Conservation (phyloP, 345 rosid species). For the Crucihimalaya himalaica region DNA sequence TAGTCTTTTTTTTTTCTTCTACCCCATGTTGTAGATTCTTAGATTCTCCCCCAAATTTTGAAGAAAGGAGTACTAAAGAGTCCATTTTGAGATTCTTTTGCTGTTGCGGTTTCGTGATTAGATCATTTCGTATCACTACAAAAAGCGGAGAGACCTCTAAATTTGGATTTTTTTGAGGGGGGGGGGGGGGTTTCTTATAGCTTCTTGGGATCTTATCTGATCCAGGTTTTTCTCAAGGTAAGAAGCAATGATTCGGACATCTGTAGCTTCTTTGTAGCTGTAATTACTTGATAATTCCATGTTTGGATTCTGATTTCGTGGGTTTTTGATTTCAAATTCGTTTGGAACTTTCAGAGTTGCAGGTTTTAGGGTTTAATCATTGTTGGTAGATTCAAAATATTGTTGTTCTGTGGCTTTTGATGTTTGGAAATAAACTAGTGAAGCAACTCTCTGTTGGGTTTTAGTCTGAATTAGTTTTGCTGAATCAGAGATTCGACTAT, state of each 20-base stretch:
- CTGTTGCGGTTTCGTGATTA: conserved; percentile 27
- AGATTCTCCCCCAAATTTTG: conserved; percentile 38
- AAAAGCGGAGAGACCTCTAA: conserved; percentile 26
- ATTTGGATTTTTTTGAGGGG: conserved; percentile 7
- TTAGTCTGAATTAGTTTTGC: background rate
- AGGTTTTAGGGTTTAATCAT: conserved; percentile 22
- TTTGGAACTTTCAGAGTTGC: conserved; percentile 1
- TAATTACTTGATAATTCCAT: background rate
- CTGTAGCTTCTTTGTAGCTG: conserved; percentile 5
- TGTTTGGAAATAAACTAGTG: background rate
- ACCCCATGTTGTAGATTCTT: conserved; percentile 34
- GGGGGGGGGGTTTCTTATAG: conserved; percentile 29
- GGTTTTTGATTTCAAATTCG: background rate
- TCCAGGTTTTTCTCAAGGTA: conserved; percentile 45
- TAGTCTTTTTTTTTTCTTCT: background rate
- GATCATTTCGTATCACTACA: conserved; percentile 28
- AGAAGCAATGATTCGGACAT: conserved; percentile 42
- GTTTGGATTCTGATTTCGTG: conserved; percentile 4
- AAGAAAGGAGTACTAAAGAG: conserved; percentile 31
- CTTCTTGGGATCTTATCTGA: conserved; percentile 59
- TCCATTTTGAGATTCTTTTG: conserved; percentile 28
- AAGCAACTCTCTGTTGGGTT: background rate
- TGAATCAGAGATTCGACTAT: conserved; percentile 12
- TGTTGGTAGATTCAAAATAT: background rate
- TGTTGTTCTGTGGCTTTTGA: background rate